A percentile compares a stretch with the other conserved stretches of the same genome.
Conservation (phyloP, 129 eudicot genomes). For the Gnaphalium uliginosum region DNA sequence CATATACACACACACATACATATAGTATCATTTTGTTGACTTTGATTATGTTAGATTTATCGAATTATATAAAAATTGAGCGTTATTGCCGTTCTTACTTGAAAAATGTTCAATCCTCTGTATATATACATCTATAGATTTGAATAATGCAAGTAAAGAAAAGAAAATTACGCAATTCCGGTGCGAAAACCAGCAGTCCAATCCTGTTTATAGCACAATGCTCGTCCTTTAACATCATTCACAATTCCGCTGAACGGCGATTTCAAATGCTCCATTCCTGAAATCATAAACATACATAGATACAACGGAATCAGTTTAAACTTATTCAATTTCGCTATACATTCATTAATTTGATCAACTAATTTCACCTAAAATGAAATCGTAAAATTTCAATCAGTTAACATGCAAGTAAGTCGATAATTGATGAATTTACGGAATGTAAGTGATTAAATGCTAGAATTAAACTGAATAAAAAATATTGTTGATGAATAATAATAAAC, state of each 20-base stretch:
- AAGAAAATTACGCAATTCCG: slow-evolving; percentile 46
- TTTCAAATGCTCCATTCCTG: slow-evolving; percentile 48
- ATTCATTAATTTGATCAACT: background rate
- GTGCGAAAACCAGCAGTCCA: slow-evolving; percentile 58
- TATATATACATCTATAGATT: background rate
- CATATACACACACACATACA: too few species aligned
- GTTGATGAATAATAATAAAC: background rate
- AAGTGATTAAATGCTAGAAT: slow-evolving; percentile 3
- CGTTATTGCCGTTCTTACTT: too few species aligned
- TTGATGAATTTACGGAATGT: background rate
- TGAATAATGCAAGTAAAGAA: background rate
- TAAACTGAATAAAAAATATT: background rate
- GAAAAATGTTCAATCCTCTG: too few species aligned
- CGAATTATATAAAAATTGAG: too few species aligned
- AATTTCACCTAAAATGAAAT: background rate
- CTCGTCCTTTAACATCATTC: slow-evolving; percentile 52
- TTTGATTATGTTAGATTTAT: too few species aligned
- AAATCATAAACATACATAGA: background rate
- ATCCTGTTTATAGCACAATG: slow-evolving; percentile 56
- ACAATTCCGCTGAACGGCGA: slow-evolving; percentile 53
- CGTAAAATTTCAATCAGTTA: background rate
- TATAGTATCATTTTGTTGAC: too few species aligned
- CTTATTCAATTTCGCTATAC: background rate
- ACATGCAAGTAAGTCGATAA: slow-evolving; percentile 4
- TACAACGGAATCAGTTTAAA: background rate